A percentile compares a stretch with the other conserved stretches of the same genome.
Evolutionary conservation across 2,329 filamentous ascomycete species (phyloP).

Genomic region (Ophiocordyceps robertsii): DNA sequence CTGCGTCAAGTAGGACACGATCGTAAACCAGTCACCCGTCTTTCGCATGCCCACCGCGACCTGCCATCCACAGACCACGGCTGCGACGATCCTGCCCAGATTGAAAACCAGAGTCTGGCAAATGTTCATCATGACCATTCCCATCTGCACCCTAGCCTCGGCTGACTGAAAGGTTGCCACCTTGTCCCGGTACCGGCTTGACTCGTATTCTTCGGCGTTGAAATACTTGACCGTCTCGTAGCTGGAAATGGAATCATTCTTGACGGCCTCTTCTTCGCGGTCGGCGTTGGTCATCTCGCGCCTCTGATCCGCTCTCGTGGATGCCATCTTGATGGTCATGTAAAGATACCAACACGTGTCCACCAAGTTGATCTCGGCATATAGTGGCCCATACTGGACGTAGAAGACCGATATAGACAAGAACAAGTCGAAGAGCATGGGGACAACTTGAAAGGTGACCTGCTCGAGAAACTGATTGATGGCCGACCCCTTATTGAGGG

Average conservation of each 20-base stretch:
- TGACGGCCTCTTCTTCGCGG: constrained; percentile 89
- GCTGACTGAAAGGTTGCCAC: constrained; percentile 60
- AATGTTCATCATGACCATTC: constrained; percentile 69
- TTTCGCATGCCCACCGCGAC: constrained; percentile 51
- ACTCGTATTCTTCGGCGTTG: constrained; percentile 72
- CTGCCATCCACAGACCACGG: constrained; percentile 65
- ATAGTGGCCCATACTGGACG: constrained; percentile 46
- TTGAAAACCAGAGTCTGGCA: constrained; percentile 72
- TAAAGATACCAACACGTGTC: constrained; percentile 96
- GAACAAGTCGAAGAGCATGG: constrained; percentile 83
- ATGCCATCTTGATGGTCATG: constrained; percentile 89
- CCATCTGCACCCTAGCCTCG: constrained; percentile 64
- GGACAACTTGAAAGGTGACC: constrained; percentile 87
- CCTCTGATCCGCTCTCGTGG: constrained; percentile 80
- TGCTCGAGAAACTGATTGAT: constrained; percentile 97
- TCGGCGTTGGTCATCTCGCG: constrained; percentile 92
- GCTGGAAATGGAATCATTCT: constrained; percentile 97
- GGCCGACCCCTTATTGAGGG: constrained; percentile 86
- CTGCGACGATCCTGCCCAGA: constrained; percentile 56
- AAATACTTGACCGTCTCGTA: constrained; percentile 94
- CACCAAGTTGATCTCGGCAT: constrained; percentile 77
- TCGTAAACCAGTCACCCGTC: constrained; percentile 58
- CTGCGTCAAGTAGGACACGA: constrained; percentile 68
- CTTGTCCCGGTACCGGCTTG: constrained; percentile 56
- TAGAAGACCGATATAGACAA: constrained; percentile 76